Evolutionary conservation across 768 basidiomycete species (phyloP), one percentile per base, ranked within the genome.

Genomic region (Psilocybe cyanescens): DNA sequence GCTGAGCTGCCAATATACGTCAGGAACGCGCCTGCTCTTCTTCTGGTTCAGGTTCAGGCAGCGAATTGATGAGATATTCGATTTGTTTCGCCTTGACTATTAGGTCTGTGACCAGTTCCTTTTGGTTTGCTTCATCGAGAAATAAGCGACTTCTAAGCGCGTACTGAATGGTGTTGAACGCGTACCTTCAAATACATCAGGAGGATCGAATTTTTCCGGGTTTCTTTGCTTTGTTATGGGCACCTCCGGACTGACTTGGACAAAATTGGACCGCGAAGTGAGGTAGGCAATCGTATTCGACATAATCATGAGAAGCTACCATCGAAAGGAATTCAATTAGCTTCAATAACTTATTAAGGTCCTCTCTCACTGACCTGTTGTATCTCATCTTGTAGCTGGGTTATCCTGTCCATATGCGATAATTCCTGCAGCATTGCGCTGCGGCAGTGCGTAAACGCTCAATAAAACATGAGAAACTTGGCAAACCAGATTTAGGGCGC

Each of bases 381-480:
- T 61, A 95, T 94, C 76, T 91, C 91, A 86, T 97, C 91, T 81
- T 95, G 94, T 57, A 96, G 87, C 74, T 96, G 95, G 8, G 95
- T 95, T 74, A 96, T 92, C 77, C 94, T 89, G 83, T 96, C 94
- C 95, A 95, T 95, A 81, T 92, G 88, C 75, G 91, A 86, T 74
- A 94, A 78, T 86, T 93, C 91, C 83, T 92, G 88, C 84, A 94
- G 91, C 91, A 94, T 94, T 80, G 79, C 91, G 85, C 86, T 86
- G 86, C 77, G 64, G 66, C 63, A 55, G 56, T 58, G 51, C 55
- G 52, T 48, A 60, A 54, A 49, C 50, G 63, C 59, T 60, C 59
- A 67, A 59, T 52, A 64, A 47, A 60, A 65, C 64, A 62, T 63
- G 51, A 44, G 61, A 63, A 41, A 37, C 58, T 56, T 56, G 60